Evolutionary conservation across 2,329 filamentous ascomycete genomes (phyloP).

Genomic region (Beauveria sp.): DNA sequence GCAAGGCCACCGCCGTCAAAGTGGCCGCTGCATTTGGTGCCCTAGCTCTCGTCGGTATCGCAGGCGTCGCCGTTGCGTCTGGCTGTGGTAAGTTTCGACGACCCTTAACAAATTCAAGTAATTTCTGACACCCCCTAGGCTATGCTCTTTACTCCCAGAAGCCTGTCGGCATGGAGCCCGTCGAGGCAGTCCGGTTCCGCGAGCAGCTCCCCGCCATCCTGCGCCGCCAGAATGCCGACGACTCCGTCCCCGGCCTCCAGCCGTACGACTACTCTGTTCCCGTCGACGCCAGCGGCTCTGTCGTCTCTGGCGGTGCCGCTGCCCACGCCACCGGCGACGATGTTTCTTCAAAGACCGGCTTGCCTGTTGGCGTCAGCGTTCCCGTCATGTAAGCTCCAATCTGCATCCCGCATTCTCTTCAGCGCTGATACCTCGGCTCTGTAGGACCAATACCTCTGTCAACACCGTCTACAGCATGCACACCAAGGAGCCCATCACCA

Average conservation of each 20-base stretch:
- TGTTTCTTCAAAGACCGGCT: not conserved
- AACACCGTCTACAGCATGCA: constrained; percentile 26
- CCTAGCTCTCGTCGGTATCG: constrained; percentile 1
- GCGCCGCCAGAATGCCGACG: constrained; percentile 1
- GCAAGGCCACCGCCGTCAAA: not conserved
- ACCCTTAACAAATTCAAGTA: not conserved
- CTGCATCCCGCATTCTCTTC: too few species aligned
- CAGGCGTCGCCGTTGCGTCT: not conserved
- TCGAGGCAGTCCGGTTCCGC: not conserved
- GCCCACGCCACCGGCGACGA: not conserved
- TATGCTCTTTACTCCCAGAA: not conserved
- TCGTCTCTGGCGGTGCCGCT: not conserved
- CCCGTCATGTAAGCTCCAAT: constrained; percentile 27
- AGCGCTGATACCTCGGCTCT: not conserved
- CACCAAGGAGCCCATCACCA: constrained; percentile 14
- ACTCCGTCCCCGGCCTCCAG: constrained; percentile 4
- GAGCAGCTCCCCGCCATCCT: constrained; percentile 5
- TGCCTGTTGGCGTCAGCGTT: constrained; percentile 18
- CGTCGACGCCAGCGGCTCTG: not conserved
- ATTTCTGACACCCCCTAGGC: not conserved
- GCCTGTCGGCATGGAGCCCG: not conserved
- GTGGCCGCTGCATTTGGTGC: not conserved
- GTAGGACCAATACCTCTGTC: constrained; percentile 26
- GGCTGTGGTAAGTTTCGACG: not conserved
- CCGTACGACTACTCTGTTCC: constrained; percentile 8